Evolutionary conservation across 768 basidiomycete genomes (phyloP), one percentile per base, ranked within the genome.

Genomic region (Kwoniella sp.): DNA sequence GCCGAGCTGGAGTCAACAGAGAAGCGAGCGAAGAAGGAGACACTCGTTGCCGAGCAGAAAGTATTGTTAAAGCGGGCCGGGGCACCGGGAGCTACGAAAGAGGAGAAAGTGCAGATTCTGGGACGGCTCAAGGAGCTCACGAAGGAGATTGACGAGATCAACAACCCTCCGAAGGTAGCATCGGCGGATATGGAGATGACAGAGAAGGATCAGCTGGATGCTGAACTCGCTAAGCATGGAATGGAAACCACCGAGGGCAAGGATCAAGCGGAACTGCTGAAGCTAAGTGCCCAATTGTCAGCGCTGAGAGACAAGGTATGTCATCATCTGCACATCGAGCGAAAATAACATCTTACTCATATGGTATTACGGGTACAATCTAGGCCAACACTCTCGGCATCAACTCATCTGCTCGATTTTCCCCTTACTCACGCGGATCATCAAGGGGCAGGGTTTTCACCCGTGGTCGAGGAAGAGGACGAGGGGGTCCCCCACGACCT

Each of bases 1-100:
- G 64, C 65, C 4, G 73, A 76, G 54, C 55, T 76, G 45, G 69
- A 78, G 48, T 45, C 54, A 20, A 69, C 65, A 34, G 73, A 76
- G 51, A 52, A 68, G 29, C 83, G 88, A 41, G 81, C 92, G 23
- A 90, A 92, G 69, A 86, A 89, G 76, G 89, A 90, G 73, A 73
- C 68, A 12, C 57, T 78, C 47, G 92, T 96, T 64, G 85, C 87
- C 0, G 91, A 94, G 81, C 94, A 95, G 82, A 95, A 93, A 79
- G 83, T 86, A 1, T 83, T 97, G 62, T 89, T 96, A 87, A 85
- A 84, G 7, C 86, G 86, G 34, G 81, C 95, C 15, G 50, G 23
- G 20, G 41, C 41, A 9, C 81, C 83, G 26, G 85, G 62, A 2
- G 67, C 86, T 4, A 87, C 89, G 8, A 86, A 89, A 60, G 89